Evolutionary conservation across 371 early-diverging fungal species (phyloP).

Genomic region (Mucor velutinosus): DNA sequence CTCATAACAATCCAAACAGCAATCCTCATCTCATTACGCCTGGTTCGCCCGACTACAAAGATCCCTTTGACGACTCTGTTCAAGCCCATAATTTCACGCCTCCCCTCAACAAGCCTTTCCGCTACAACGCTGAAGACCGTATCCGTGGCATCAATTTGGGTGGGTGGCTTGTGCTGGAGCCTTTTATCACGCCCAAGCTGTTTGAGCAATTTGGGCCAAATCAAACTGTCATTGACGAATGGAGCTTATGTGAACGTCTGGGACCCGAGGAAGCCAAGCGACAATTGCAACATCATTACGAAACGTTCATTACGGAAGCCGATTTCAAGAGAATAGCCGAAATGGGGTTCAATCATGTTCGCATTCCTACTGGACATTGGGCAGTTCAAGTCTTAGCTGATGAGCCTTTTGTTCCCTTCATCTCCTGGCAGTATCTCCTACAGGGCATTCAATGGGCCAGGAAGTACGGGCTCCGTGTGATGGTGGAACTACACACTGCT

Average conservation of each 20-base stretch:
- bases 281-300: conserved; percentile 62
- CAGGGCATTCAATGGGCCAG: conserved; percentile 69
- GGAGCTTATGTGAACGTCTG: conserved; percentile 58
- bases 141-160: conserved; percentile 79
- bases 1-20: background rate
- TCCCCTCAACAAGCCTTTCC: conserved; percentile 54
- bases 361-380: conserved; percentile 82
- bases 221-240: conserved; percentile 59
- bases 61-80: conserved; percentile 36
- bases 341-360: conserved; percentile 73
- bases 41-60: conserved; percentile 15
- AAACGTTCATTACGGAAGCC: conserved; percentile 68
- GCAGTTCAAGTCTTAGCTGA: conserved; percentile 46
- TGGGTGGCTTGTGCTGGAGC: conserved; percentile 75
- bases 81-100: conserved; percentile 45
- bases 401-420: conserved; percentile 64
- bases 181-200: conserved; percentile 71
- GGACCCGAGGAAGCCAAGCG: conserved; percentile 60
- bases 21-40: conserved; percentile 4
- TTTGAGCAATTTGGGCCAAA: conserved; percentile 54
- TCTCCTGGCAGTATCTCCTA: conserved; percentile 58
- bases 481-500: conserved; percentile 76
- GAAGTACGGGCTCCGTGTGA: conserved; percentile 69
- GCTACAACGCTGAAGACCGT: conserved; percentile 47
- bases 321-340: conserved; percentile 66